Evolutionary conservation across 2,329 filamentous ascomycete species (phyloP), one percentile per base, ranked within the genome.

Genomic region (Nannizziopsis barbatae): DNA sequence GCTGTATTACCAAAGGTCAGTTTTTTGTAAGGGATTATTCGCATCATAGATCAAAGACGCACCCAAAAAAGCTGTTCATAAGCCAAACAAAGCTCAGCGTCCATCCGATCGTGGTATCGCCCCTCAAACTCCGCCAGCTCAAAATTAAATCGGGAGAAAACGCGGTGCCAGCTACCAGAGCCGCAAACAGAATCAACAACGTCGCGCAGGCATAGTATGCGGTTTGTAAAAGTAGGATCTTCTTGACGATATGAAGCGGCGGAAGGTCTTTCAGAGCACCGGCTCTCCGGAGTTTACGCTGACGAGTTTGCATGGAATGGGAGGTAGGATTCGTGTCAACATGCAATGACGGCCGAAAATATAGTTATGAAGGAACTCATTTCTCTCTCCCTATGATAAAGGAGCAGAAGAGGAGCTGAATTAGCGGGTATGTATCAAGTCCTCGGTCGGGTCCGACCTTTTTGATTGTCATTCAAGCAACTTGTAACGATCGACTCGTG

Each of bases 101-200:
- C 81, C 81, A 84, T 52, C 81, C 81, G 12, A 80, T 72, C 0
- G 81, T 83, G 2, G 79, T 82, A 62, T 85, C 81, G 7, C 80
- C 80, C 47, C 81, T 66, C 47, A 85, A 55, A 43, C 71, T 75
- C 50, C 73, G 70, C 81, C 81, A 85, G 60, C 74, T 75, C 41
- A 84, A 69, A 2, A 85, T 64, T 40, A 83, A 60, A 52, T 78
- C 77, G 1, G 76, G 61, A 33, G 69, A 73, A 51, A 83, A 76
- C 14, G 73, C 69, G 45, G 74, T 73, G 14, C 81, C 81, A 8
- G 79, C 79, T 40, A 83, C 79, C 27, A 84, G 66, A 1, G 78
- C 79, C 2, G 79, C 82, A 65, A 84, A 85, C 43, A 83, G 62
- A 49, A 84, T 82, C 50, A 85, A 70, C 18, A 76, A 63, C 15